Conservation (phyloP, 768 basidiomycete species). For the Rhodosporidiobolus odoratus region DNA sequence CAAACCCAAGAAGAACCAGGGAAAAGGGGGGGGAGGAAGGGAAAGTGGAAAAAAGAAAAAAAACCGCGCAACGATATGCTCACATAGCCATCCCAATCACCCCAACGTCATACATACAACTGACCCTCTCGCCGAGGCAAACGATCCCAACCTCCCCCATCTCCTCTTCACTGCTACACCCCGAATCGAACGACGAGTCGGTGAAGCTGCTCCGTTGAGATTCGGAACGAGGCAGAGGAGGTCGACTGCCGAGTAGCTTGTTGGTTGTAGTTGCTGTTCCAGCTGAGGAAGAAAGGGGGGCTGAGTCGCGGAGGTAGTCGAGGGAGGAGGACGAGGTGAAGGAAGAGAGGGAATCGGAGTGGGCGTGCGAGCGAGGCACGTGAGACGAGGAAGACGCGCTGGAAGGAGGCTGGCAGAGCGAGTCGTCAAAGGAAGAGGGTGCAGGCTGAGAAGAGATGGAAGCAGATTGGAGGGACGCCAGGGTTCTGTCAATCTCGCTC, state of each 20-base stretch:
- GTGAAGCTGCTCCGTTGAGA: neutral
- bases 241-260: neutral
- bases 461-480: no score
- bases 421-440: neutral
- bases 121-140: conserved; percentile 26
- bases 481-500: conserved; percentile 21
- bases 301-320: neutral
- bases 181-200: conserved; percentile 8
- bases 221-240: neutral
- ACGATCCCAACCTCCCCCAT: conserved; percentile 20
- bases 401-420: no score
- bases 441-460: no score
- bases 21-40: neutral
- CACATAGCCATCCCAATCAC: conserved; percentile 34
- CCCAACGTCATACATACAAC: conserved; percentile 29
- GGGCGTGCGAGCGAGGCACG: neutral
- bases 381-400: neutral
- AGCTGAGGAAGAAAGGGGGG: conserved; percentile 1
- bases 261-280: conserved; percentile 11
- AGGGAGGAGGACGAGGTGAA: neutral
- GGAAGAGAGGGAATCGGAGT: neutral
- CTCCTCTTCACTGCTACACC: conserved; percentile 9
- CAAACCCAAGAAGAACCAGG: no score
- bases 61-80: neutral
- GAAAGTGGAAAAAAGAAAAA: neutral